Base-by-base conservation (phyloP, 2,329 filamentous ascomycete genomes). In the Chrysoporthe deuterocubensis region DNA sequence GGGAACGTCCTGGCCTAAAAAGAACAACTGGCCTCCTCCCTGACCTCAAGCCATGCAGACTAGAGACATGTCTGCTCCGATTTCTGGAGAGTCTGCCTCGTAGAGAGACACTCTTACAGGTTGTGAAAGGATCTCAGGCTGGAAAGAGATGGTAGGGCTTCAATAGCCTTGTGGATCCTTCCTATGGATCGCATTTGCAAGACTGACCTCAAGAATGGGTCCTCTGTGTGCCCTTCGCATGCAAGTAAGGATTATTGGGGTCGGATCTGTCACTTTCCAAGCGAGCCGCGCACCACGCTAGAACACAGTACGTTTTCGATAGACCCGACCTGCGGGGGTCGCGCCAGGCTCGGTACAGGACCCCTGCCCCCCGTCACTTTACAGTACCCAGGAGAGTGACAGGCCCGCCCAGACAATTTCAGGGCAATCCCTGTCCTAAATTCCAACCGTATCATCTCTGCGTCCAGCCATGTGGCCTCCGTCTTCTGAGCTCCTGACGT, bases 381-480 rank as follows among this genome's bases (percentile, higher is more conserved):
- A 21, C 26, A 54, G 50, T 21, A 21, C 32, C 50, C 7, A 54
- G 59, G 18, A 8, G 43, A n/a, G 44, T 62, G 46, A 62, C 21
- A 26, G 42, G 59, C 46, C 11, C 42, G 21, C 62, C 62, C 50
- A 40, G 40, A 64, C 21, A 57, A 58, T 48, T 52, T 61, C 63
- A 61, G n/a, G 59, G 57, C 57, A 56, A 69, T 48, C 68, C 68
- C 58, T 67, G 68, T 61, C 60, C 44, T 16, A 43, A 46, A 46
- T 67, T 44, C 62, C 67, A 50, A 64, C 56, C 56, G 34, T 62
- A 57, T 48, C 42, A 56, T 42, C 44, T 21, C 62, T 57, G 60
- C 65, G 40, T 48, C 58, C 50, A 62, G 63, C 67, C 68, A 69
- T 67, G 68, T 69, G 68, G 68, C 65, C 68, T 67, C 26, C 13